phyloP scores from a whole-genome alignment of 352 stramenopile species.

The Phytophthora vignae region DNA sequence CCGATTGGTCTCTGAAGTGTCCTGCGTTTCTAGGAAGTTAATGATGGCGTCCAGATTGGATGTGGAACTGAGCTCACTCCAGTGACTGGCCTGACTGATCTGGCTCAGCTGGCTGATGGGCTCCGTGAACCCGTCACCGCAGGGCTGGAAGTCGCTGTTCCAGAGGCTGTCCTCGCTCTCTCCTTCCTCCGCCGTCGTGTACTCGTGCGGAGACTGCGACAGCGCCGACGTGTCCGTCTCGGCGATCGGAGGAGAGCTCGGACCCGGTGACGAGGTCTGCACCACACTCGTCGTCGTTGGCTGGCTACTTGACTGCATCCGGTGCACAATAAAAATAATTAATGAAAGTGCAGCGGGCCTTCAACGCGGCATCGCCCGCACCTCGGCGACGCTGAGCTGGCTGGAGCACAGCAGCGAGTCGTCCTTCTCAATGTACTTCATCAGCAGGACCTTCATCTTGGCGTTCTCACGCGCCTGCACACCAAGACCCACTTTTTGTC shows the following conservation, averaged over 20 bases:
- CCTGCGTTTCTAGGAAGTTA: slow-evolving; percentile 84
- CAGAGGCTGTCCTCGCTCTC: slow-evolving; percentile 73
- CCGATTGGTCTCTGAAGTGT: slow-evolving; percentile 69
- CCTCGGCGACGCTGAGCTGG: slow-evolving; percentile 69
- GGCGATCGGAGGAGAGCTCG: slow-evolving; percentile 18
- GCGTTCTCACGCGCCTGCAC: slow-evolving; percentile 79
- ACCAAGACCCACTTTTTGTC: slow-evolving; percentile 1
- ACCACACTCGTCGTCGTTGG: slow-evolving; percentile 9
- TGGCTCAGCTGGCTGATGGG: slow-evolving; percentile 77
- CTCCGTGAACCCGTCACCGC: slow-evolving; percentile 59
- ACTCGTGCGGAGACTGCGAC: slow-evolving; percentile 52
- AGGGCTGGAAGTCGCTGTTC: slow-evolving; percentile 60
- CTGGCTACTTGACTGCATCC: slow-evolving; percentile 40
- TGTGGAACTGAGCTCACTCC: slow-evolving; percentile 84
- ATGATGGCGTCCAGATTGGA: slow-evolving; percentile 90
- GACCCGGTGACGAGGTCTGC: slow-evolving; percentile 8
- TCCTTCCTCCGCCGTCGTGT: slow-evolving; percentile 56
- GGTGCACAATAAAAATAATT: neutral
- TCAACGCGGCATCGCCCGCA: slow-evolving; percentile 3
- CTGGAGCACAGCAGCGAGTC: slow-evolving; percentile 81
- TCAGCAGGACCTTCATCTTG: slow-evolving; percentile 88
- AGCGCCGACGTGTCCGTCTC: slow-evolving; percentile 37
- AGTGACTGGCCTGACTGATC: slow-evolving; percentile 78
- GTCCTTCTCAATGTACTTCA: slow-evolving; percentile 90
- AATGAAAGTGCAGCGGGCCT: neutral